A percentile compares a stretch with the other conserved stretches of the same genome.
These are phyloP conservation scores for Silene uniflora DNA, from an alignment of 148 eudicot species.

Conservation along the genomic window DNA sequence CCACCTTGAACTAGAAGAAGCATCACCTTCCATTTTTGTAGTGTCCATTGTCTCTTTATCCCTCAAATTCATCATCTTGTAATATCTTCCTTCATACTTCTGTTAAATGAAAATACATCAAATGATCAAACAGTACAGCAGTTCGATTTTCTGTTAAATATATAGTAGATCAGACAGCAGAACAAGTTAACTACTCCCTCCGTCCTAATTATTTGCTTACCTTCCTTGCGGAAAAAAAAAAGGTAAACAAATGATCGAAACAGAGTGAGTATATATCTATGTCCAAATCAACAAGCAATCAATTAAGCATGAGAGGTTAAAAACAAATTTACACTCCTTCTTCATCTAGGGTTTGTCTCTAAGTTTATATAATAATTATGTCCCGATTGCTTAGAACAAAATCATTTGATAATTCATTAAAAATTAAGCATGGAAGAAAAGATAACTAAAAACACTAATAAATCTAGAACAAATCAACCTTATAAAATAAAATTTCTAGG, in stretches of 20 bases:
- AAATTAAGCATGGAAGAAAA: too few relatives aligned
- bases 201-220: not conserved
- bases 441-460: too few relatives aligned
- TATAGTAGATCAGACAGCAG: too few relatives aligned
- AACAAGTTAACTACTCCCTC: not conserved
- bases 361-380: not conserved
- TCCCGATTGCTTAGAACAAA: not conserved
- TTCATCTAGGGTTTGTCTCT: not conserved
- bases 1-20: slow-evolving; percentile 54
- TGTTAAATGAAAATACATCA: not conserved
- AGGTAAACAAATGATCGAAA: too few relatives aligned
- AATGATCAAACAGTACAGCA: not conserved
- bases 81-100: not conserved
- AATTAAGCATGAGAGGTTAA: not conserved
- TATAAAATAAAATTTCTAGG: too few relatives aligned
- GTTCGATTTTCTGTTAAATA: too few relatives aligned
- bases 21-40: slow-evolving; percentile 27
- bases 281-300: too few relatives aligned
- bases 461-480: too few relatives aligned
- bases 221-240: too few relatives aligned
- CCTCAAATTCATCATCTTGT: slow-evolving; percentile 40
- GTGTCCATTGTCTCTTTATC: slow-evolving; percentile 28
- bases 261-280: too few relatives aligned
- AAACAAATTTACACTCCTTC: not conserved
- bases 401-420: too few relatives aligned